Conservation (phyloP, 176 grass and related monocot genomes). For the Themeda triandra region DNA sequence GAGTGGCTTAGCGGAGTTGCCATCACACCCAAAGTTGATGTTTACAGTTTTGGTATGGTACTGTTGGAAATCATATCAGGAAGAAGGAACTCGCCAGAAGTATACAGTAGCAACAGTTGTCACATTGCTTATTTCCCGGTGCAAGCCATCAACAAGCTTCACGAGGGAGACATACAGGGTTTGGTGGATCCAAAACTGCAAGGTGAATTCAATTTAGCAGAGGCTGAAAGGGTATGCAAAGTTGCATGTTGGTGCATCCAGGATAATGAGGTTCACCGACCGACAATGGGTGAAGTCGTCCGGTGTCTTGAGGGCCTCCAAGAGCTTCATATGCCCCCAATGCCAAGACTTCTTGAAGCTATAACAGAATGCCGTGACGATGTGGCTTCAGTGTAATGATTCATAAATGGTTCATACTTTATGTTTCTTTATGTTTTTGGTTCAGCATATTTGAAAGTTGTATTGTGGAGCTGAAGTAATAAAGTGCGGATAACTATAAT, state of each 20-base stretch:
- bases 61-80: conserved; percentile 42
- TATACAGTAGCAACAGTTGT: not conserved
- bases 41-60: conserved; percentile 49
- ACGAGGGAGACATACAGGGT: not conserved
- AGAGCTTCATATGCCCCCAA: not conserved
- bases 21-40: conserved; percentile 36
- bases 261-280: not conserved
- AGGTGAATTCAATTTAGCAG: not conserved
- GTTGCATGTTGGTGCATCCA: not conserved
- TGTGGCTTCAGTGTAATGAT: no score
- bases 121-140: not conserved
- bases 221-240: not conserved
- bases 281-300: not conserved
- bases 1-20: conserved; percentile 40
- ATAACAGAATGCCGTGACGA: no score
- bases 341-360: no score
- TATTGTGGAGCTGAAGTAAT: no score
- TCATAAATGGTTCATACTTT: no score
- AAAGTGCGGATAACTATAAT: no score
- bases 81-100: conserved; percentile 19
- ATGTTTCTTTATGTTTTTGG: no score
- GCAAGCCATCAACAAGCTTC: not conserved
- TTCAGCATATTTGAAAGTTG: no score
- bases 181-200: not conserved
- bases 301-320: no score